phyloP scores from a whole-genome alignment of 2,329 filamentous ascomycete genomes.

The Pyrenophora seminiperda region DNA sequence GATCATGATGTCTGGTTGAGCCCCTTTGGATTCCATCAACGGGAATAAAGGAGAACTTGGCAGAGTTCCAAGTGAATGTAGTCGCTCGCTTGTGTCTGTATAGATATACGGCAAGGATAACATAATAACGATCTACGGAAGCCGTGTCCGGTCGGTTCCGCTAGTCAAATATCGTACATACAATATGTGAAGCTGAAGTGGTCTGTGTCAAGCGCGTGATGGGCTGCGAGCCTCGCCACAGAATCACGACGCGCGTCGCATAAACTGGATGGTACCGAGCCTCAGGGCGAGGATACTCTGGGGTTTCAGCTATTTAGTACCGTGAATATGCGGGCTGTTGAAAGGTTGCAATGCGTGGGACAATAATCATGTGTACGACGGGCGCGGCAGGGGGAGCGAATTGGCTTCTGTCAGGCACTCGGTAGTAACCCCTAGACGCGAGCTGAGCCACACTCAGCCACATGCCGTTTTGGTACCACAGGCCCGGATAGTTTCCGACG shows the following conservation, averaged over 20 bases:
- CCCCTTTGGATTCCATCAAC: too few species aligned
- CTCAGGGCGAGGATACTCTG: slow-evolving; percentile 18
- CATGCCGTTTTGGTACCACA: slow-evolving; percentile 8
- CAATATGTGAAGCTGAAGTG: slow-evolving; percentile 2
- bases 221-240: slow-evolving; percentile 26
- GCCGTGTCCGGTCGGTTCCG: too few species aligned
- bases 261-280: not conserved
- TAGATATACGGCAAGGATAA: too few species aligned
- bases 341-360: slow-evolving; percentile 7
- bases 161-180: not conserved
- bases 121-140: too few species aligned
- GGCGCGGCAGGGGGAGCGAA: not conserved
- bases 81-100: too few species aligned
- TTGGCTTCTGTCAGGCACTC: slow-evolving; percentile 6
- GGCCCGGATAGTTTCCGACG: slow-evolving; percentile 15
- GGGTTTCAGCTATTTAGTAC: slow-evolving; percentile 1
- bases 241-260: slow-evolving; percentile 35
- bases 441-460: slow-evolving; percentile 31
- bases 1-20: too few species aligned
- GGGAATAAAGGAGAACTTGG: too few species aligned
- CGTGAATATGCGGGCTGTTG: slow-evolving; percentile 5
- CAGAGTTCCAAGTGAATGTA: too few species aligned
- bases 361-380: slow-evolving; percentile 6
- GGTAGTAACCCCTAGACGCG: slow-evolving; percentile 3
- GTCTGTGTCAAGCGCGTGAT: slow-evolving; percentile 8